Conservation (phyloP, 192 early-diverging fungal species). For the Coemansia sp. region DNA sequence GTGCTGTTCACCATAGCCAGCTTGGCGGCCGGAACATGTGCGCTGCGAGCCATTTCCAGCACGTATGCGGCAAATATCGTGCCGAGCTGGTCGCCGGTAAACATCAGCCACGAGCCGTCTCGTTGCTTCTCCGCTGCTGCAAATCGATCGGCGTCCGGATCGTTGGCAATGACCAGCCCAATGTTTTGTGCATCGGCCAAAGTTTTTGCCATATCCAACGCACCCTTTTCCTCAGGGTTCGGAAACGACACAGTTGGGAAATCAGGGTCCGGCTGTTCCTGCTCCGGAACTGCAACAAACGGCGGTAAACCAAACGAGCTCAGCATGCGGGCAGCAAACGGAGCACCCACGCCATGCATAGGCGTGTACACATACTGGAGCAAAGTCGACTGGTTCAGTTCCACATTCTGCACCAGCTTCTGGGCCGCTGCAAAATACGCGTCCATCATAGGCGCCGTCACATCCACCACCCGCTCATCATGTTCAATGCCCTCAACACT, state of each 20-base stretch:
- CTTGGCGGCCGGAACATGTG: slow-evolving; percentile 56
- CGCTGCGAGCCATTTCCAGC: slow-evolving; percentile 55
- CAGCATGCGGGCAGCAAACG: slow-evolving; percentile 70
- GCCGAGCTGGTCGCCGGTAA: slow-evolving; percentile 91
- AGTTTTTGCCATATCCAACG: slow-evolving; percentile 70
- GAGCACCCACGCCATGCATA: slow-evolving; percentile 92
- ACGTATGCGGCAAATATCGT: slow-evolving; percentile 70
- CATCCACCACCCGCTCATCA: slow-evolving; percentile 57
- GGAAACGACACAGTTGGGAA: slow-evolving; percentile 89
- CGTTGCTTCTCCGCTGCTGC: slow-evolving; percentile 80
- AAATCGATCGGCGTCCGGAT: slow-evolving; percentile 92
- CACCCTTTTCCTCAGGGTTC: slow-evolving; percentile 88
- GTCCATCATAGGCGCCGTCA: slow-evolving; percentile 61
- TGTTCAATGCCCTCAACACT: slow-evolving; percentile 59
- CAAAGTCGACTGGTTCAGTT: slow-evolving; percentile 13
- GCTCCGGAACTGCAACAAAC: slow-evolving; percentile 64
- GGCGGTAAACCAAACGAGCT: slow-evolving; percentile 68
- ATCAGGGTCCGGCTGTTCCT: slow-evolving; percentile 80
- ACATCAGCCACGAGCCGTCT: slow-evolving; percentile 72
- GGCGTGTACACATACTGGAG: slow-evolving; percentile 80
- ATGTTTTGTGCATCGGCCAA: slow-evolving; percentile 60
- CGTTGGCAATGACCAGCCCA: slow-evolving; percentile 82
- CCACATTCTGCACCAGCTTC: slow-evolving; percentile 19
- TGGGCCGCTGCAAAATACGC: slow-evolving; percentile 70
- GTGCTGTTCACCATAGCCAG: slow-evolving; percentile 82